Conservation (phyloP, 1,284 basidiomycete species). For the Puccinia coronata region DNA sequence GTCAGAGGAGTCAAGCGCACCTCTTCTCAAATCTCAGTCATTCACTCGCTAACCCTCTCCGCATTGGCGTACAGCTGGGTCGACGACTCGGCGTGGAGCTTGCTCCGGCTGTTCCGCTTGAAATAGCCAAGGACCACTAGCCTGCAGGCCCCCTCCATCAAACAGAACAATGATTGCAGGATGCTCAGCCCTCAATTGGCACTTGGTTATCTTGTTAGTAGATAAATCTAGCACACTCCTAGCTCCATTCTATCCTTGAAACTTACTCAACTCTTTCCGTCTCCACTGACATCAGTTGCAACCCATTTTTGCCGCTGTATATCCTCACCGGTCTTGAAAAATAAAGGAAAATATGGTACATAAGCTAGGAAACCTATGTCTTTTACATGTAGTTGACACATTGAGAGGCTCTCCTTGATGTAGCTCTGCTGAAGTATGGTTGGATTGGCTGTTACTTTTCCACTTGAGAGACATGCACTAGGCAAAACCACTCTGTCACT, state of each 20-base stretch:
- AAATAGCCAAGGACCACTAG: neutral
- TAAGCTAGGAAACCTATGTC: too few relatives aligned
- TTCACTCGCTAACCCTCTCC: constrained; percentile 76
- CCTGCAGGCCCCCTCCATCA: neutral
- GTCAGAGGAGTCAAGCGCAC: constrained; percentile 74
- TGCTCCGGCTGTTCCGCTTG: constrained; percentile 3
- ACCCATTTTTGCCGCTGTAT: constrained; percentile 49
- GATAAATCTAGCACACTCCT: too few relatives aligned
- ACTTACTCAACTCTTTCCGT: too few relatives aligned
- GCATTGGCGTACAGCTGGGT: constrained; percentile 75
- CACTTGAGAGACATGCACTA: too few relatives aligned
- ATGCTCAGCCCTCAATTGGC: constrained; percentile 62
- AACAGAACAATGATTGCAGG: constrained; percentile 18
- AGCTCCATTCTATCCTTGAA: too few relatives aligned
- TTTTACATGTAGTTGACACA: too few relatives aligned
- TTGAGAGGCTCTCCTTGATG: too few relatives aligned
- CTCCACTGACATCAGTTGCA: too few relatives aligned
- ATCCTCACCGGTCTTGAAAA: constrained; percentile 48
- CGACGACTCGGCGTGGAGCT: constrained; percentile 55
- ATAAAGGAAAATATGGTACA: too few relatives aligned
- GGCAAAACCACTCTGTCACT: too few relatives aligned
- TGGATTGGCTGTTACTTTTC: too few relatives aligned
- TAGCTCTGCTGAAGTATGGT: too few relatives aligned
- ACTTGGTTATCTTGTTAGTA: constrained; percentile 20
- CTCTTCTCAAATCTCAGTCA: constrained; percentile 91